Evolutionary conservation across 73 alveolate genomes (phyloP).

Genomic region (Paramecium sonneborni): DNA sequence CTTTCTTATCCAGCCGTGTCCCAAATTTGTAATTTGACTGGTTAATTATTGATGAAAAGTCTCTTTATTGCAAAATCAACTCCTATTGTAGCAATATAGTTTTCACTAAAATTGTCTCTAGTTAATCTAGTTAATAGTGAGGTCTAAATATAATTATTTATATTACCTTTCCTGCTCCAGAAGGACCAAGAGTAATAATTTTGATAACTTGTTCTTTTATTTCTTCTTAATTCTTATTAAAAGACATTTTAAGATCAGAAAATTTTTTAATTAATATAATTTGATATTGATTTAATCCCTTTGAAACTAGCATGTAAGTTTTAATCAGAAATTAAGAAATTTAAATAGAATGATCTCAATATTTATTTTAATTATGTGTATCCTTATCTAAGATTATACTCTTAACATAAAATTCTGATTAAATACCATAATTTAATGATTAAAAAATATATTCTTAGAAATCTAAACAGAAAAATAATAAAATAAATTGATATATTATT

Average conservation of each 20-base stretch:
- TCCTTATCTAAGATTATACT: not conserved
- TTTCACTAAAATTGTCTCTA: slow-evolving; percentile 66
- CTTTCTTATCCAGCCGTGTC: slow-evolving; percentile 97
- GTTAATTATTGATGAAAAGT: slow-evolving; percentile 68
- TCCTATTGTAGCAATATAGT: slow-evolving; percentile 83
- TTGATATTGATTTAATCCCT: not conserved
- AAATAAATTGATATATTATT: not conserved
- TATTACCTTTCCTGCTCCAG: slow-evolving; percentile 72
- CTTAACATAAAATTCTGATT: not conserved
- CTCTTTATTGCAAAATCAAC: slow-evolving; percentile 79
- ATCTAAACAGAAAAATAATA: too few relatives aligned
- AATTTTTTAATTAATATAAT: not conserved
- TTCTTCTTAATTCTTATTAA: not conserved
- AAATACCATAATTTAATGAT: not conserved
- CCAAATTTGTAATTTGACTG: slow-evolving; percentile 80
- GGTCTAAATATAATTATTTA: not conserved
- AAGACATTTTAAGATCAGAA: not conserved
- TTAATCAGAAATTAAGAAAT: not conserved
- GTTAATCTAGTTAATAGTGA: slow-evolving; percentile 73
- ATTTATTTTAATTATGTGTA: not conserved
- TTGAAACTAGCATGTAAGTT: not conserved
- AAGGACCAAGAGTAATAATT: slow-evolving; percentile 71
- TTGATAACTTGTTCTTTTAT: slow-evolving; percentile 65
- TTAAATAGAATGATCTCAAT: not conserved
- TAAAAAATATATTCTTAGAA: too few relatives aligned